Percentiles rank a stretch among this genome's conserved stretches.
These are phyloP conservation scores for Phaseolus coccineus DNA, from an alignment of 331 rosid species.

Conservation along the genomic window DNA sequence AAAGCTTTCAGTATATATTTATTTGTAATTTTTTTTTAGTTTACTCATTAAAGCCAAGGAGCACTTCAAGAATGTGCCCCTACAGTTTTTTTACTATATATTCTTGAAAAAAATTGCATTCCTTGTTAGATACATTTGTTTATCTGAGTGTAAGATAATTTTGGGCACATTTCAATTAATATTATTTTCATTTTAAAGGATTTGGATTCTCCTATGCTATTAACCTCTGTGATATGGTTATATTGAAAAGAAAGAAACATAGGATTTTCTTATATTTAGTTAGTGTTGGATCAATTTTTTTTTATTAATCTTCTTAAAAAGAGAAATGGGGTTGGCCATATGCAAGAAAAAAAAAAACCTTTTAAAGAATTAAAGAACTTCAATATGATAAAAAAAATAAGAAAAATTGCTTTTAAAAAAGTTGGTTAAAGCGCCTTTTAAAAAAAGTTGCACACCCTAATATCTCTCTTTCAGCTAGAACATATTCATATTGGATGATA, in stretches of 20 bases:
- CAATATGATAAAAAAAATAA: neutral
- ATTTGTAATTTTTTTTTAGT: constrained; percentile 45
- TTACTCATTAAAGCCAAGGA: neutral
- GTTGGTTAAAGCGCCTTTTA: neutral
- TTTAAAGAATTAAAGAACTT: neutral
- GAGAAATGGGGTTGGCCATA: neutral
- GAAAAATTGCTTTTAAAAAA: neutral
- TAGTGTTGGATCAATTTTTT: neutral
- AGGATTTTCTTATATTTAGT: neutral
- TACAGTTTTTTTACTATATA: neutral
- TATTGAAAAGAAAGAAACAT: neutral
- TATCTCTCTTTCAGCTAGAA: neutral
- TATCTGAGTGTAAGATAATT: neutral
- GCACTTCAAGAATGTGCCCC: neutral
- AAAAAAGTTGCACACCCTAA: neutral
- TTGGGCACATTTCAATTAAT: neutral
- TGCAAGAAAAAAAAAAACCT: neutral
- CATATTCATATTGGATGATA: too few relatives aligned
- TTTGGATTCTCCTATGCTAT: neutral
- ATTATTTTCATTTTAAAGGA: neutral
- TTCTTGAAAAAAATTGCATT: neutral
- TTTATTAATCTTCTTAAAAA: neutral
- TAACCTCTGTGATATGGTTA: neutral
- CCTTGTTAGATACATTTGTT: neutral
- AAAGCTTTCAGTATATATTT: constrained; percentile 40